phyloP scores from a whole-genome alignment of 78 protist species.

The Dictyostelium citrinum region DNA sequence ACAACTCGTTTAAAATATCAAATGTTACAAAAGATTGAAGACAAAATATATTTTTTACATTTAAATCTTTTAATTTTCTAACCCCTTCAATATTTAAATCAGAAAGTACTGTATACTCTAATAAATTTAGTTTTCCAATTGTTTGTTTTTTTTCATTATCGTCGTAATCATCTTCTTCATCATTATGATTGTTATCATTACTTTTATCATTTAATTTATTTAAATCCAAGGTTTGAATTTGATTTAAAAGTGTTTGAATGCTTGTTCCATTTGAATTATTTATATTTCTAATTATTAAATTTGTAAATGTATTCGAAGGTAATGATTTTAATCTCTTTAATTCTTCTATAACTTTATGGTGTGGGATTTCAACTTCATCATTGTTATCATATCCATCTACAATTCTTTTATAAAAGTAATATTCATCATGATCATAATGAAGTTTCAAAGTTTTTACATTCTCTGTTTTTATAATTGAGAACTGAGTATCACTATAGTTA shows the following conservation, averaged over 20 bases:
- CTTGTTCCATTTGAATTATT: neutral
- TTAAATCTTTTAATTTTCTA: neutral
- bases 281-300: neutral
- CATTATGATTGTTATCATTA: no score
- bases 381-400: no score
- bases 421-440: neutral
- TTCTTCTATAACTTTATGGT: neutral
- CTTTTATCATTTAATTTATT: no score
- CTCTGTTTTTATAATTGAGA: neutral
- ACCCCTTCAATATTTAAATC: no score
- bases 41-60: neutral
- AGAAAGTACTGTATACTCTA: no score
- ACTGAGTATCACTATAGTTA: neutral
- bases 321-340: neutral
- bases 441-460: neutral
- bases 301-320: neutral
- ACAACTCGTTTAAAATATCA: neutral
- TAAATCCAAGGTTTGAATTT: no score
- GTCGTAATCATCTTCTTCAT: no score
- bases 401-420: no score
- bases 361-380: neutral
- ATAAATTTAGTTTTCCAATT: neutral
- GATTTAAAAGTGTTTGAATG: neutral
- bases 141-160: no score
- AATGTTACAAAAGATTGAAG: neutral